phyloP scores from a whole-genome alignment of 352 stramenopile species.

The Globisporangium apiculatum region DNA sequence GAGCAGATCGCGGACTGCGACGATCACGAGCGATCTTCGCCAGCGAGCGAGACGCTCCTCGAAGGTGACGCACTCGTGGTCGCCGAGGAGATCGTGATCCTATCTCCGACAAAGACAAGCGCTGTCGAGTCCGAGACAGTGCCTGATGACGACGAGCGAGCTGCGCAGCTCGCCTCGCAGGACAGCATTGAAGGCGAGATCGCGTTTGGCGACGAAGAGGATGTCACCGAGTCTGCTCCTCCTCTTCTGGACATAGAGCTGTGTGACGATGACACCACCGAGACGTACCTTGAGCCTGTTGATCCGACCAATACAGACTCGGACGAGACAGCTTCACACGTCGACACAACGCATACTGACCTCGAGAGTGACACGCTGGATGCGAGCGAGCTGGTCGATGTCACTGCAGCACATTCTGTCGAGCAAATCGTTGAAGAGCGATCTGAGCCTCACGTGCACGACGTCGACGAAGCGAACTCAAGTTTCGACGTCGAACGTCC shows the following conservation, averaged over 20 bases:
- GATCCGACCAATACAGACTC: neutral
- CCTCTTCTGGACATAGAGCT: neutral
- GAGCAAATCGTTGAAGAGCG: too few species aligned
- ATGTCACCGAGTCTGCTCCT: neutral
- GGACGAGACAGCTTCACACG: neutral
- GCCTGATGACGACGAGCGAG: neutral
- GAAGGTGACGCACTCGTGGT: slow-evolving; percentile 7
- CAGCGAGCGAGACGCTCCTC: neutral
- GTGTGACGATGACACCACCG: neutral
- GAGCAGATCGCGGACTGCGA: slow-evolving; percentile 6
- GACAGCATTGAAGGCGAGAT: neutral
- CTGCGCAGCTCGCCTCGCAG: neutral
- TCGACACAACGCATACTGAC: neutral
- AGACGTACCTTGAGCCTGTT: neutral
- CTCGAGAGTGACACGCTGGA: too few species aligned
- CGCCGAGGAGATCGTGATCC: slow-evolving; percentile 7
- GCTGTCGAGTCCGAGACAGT: neutral
- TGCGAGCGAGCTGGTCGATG: too few species aligned
- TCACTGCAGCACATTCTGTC: too few species aligned
- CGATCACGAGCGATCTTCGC: neutral
- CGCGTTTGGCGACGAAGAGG: slow-evolving; percentile 4
- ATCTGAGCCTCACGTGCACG: too few species aligned
- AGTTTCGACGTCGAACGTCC: too few species aligned
- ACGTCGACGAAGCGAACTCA: too few species aligned
- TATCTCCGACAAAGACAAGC: slow-evolving; percentile 7